phyloP scores from a whole-genome alignment of 2,329 filamentous ascomycete genomes.

The Fusarium poae region DNA sequence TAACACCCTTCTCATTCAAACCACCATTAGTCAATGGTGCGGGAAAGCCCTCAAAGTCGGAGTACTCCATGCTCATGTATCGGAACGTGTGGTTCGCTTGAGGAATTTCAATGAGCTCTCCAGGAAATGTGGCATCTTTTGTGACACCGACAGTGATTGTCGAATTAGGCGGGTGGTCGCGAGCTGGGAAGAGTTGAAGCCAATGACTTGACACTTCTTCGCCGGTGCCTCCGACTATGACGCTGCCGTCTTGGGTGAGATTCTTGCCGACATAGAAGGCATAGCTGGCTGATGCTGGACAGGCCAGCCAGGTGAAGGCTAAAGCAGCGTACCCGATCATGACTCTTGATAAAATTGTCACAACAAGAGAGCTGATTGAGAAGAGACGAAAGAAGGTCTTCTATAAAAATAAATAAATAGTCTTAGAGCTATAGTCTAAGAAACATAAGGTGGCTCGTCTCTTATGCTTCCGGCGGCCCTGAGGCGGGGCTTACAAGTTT shows the following conservation, averaged over 20 bases:
- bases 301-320: constrained; percentile 28
- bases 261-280: constrained; percentile 62
- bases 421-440: too few species aligned
- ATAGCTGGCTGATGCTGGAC: constrained; percentile 53
- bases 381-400: neutral
- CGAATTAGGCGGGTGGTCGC: constrained; percentile 56
- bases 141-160: constrained; percentile 52
- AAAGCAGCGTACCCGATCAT: constrained; percentile 28
- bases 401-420: constrained; percentile 19
- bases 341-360: neutral
- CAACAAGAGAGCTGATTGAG: neutral
- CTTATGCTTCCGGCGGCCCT: too few species aligned
- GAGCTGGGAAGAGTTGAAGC: constrained; percentile 60
- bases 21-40: constrained; percentile 43
- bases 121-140: constrained; percentile 36
- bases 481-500: constrained; percentile 1
- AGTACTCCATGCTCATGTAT: constrained; percentile 46
- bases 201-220: constrained; percentile 63
- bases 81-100: constrained; percentile 44
- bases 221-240: constrained; percentile 61
- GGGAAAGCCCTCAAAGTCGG: constrained; percentile 44
- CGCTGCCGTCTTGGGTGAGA: constrained; percentile 58
- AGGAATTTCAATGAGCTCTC: constrained; percentile 42
- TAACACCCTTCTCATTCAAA: constrained; percentile 43
- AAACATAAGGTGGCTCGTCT: too few species aligned